Evolutionary conservation across 495 filamentous ascomycete genomes (phyloP), one percentile per base, ranked within the genome.

Genomic region (Talaromyces wortmannii): DNA sequence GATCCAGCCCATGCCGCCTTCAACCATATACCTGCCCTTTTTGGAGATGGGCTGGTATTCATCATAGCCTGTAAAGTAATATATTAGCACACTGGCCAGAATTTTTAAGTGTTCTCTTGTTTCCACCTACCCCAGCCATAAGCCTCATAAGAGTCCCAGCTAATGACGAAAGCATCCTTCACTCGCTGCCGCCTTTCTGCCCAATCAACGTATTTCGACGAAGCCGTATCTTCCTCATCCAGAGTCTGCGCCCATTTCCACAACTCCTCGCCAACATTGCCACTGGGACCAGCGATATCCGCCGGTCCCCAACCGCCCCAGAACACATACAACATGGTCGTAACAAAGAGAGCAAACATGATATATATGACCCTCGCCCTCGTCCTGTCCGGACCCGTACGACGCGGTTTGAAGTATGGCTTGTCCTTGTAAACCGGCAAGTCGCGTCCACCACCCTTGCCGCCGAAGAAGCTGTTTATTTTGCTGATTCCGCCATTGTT

Each of bases 401-500:
- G 72, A 51, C 70, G 68, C 7, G 75, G 73, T 31, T 67, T 61
- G 44, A 76, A 78, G 65, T 90, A 95, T 23, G 94, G 94, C 64
- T 99, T 99, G 70, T 99, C 94, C 76, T 99, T 99, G 71, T 99
- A 99, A 85, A 97, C 88, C 42, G 94, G 94, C 23, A 99, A 74
- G 32, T 84, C 78, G 50, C 78, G 82, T 45, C 80, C 74, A 50
- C 78, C 81, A 46, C 80, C 74, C 32, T 79, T 72, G 30, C 70
- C 66, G 23, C 76, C 74, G 57, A 86, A 83, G 44, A 83, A 75
- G 12, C 72, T 73, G 45, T 73, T 70, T 46, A 83, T 59, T 57
- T 76, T 79, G 53, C 61, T 70, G n/a, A 66, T 55, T 17, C 69
- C 66, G 6, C 73, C 55, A 15, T 62, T 63, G 16, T 18, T 32